phyloP scores from a whole-genome alignment of 371 early-diverging fungal species.

The Saksenaea oblongispora region DNA sequence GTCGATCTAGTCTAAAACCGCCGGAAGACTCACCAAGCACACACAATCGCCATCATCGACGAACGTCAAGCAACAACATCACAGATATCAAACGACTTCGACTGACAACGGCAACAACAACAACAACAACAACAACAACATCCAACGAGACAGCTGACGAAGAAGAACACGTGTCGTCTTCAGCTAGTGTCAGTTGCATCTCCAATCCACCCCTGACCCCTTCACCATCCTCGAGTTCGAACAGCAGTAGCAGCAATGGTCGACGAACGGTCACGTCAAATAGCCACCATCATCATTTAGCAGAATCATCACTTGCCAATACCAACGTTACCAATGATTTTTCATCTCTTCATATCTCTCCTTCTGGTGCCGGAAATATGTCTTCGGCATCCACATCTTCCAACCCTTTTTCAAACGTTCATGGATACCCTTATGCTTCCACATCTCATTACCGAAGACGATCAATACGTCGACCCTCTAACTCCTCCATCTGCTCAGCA shows the following conservation, averaged over 20 bases:
- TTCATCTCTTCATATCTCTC: constrained; percentile 15
- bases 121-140: constrained; percentile 16
- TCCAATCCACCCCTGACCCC: constrained; percentile 4
- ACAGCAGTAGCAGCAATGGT: constrained; percentile 11
- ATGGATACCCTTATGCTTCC: constrained; percentile 11
- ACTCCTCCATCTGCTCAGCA: constrained; percentile 32
- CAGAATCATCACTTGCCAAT: constrained; percentile 4
- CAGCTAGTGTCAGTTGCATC: constrained; percentile 15
- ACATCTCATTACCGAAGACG: constrained; percentile 9
- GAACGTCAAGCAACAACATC: constrained; percentile 52
- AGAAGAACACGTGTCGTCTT: constrained; percentile 10
- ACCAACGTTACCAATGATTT: constrained; percentile 17
- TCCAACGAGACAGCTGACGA: constrained; percentile 9
- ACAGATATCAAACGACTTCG: constrained; percentile 43
- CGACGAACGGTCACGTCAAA: constrained; percentile 34
- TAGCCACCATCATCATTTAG: constrained; percentile 13
- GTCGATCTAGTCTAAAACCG: constrained; percentile 2
- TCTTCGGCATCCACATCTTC: background rate
- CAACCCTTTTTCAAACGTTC: background rate
- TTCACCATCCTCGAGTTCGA: constrained; percentile 20
- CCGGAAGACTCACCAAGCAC: background rate
- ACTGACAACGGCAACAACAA: constrained; percentile 19
- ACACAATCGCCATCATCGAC: constrained; percentile 36
- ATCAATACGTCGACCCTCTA: constrained; percentile 34
- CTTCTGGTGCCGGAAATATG: background rate